These are phyloP conservation scores for Cardamine resedifolia DNA, from an alignment of 345 rosid genomes.

Conservation along the genomic window DNA sequence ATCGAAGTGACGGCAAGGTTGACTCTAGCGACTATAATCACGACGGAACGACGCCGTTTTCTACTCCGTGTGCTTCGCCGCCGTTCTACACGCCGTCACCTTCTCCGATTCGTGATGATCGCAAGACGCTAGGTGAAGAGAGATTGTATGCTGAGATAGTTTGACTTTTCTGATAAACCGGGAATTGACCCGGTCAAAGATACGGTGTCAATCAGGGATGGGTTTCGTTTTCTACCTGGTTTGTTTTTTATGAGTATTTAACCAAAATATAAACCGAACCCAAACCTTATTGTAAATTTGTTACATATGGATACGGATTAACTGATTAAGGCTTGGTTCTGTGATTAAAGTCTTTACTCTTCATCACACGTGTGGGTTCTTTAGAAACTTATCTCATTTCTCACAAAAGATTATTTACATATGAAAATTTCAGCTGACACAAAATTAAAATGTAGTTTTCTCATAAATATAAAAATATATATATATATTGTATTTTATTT, in stretches of 20 bases:
- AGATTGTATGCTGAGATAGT: constrained; percentile 2
- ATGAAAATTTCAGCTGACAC: too few species aligned
- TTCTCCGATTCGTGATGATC: constrained; percentile 49
- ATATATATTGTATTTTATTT: too few species aligned
- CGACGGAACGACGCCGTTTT: constrained; percentile 53
- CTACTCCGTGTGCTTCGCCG: constrained; percentile 68
- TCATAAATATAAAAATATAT: too few species aligned
- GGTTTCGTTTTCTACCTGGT: background rate
- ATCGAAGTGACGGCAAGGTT: constrained; percentile 24
- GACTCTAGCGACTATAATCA: constrained; percentile 4
- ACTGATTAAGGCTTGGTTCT: constrained; percentile 5
- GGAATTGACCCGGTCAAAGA: constrained; percentile 27
- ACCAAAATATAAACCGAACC: background rate
- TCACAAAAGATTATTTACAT: too few species aligned
- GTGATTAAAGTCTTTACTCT: background rate
- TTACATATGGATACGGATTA: background rate
- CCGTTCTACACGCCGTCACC: constrained; percentile 80
- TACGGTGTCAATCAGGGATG: background rate
- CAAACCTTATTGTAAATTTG: constrained; percentile 11
- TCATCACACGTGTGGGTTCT: background rate
- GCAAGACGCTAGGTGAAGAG: background rate
- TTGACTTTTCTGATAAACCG: background rate
- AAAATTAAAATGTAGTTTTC: too few species aligned
- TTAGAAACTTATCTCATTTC: background rate
- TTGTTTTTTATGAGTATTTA: background rate